Percentiles rank a stretch among this genome's conserved stretches.
These are phyloP conservation scores for Calvatia gigantea DNA, from an alignment of 768 basidiomycete genomes.

Conservation along the genomic window DNA sequence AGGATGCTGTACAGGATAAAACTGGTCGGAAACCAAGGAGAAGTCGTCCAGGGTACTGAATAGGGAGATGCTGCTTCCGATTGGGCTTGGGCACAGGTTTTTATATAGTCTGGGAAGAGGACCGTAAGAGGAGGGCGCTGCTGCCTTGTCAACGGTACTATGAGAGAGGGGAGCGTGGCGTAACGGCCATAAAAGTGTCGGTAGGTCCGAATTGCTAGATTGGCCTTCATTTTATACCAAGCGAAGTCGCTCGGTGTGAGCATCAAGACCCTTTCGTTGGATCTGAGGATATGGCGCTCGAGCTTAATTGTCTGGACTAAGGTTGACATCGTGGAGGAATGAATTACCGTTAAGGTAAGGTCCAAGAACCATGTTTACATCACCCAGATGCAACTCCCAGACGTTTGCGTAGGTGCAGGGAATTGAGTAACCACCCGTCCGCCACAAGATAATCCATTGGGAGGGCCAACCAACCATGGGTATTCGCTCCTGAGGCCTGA, in stretches of 20 bases:
- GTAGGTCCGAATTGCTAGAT: slow-evolving; percentile 9
- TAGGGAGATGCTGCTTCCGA: background rate
- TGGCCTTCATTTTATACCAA: slow-evolving; percentile 11
- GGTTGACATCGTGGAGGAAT: slow-evolving; percentile 11
- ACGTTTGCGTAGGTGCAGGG: background rate
- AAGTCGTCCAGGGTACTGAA: background rate
- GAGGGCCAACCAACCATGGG: background rate
- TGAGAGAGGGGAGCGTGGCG: slow-evolving; percentile 12
- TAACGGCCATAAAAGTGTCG: slow-evolving; percentile 9
- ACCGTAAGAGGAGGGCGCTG: slow-evolving; percentile 2
- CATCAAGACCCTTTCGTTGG: slow-evolving; percentile 13
- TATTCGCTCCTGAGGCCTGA: too few species aligned
- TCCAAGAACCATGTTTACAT: slow-evolving; percentile 5
- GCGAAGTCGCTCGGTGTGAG: slow-evolving; percentile 7
- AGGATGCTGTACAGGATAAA: background rate
- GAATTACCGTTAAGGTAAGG: slow-evolving; percentile 7
- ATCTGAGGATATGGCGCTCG: slow-evolving; percentile 10
- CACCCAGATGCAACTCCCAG: background rate
- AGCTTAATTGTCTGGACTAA: slow-evolving; percentile 12
- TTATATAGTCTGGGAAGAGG: slow-evolving; percentile 2
- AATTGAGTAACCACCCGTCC: background rate
- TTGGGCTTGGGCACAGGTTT: background rate
- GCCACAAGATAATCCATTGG: background rate
- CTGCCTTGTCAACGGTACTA: slow-evolving; percentile 14
- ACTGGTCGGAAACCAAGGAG: background rate